Base-by-base conservation (phyloP, 2,329 filamentous ascomycete species). In the Colletotrichum camelliae region DNA sequence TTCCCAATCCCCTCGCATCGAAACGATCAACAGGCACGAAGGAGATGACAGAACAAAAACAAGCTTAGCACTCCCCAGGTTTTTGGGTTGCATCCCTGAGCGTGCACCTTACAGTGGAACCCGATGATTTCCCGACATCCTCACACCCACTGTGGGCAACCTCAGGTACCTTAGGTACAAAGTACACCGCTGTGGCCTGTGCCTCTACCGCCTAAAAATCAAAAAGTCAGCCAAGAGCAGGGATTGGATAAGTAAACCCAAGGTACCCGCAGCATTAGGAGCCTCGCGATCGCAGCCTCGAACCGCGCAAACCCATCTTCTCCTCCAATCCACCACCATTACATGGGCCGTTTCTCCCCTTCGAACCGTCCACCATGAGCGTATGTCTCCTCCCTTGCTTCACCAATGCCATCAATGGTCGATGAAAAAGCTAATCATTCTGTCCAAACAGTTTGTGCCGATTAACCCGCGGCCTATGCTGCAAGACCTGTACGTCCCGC, bases 401-500 rank as follows among this genome's bases (percentile, higher is more conserved):
- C 15, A 2, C 24, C 29, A 52, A 24, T 58, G 15, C 29, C 16
- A 24, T 16, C 4, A 5, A 37, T 48, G 43, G 5, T 52, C n/a
- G 10, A 4, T 52, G 2, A 8, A 5, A 52, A 16, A 29, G 62
- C 60, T 72, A 16, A 69, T 31, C 9, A 21, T 67, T 15, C 4
- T 48, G 3, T 15, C 58, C n/a, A 13, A 35, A 35, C 76, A 93
- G 92, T 97, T 98, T 88, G 93, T 97, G 85, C 97, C 97, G 78
- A 90, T 98, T 83, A 99, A 99, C 91, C 97, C 97, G 83, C 95
- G 96, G 85, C 97, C 97, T 58, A 96, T 98, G 91, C 94, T 99
- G 84, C 96, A 98, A 89, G 93, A 93, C 83, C 93, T 98, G 93
- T 95, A 92, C 81, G 93, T 91, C 77, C 73, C 43, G 58, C 75